A percentile compares a stretch with the other conserved stretches of the same genome.
These are phyloP conservation scores for Pachysandra terminalis DNA, from an alignment of 164 flowering plant genomes.

Conservation along the genomic window DNA sequence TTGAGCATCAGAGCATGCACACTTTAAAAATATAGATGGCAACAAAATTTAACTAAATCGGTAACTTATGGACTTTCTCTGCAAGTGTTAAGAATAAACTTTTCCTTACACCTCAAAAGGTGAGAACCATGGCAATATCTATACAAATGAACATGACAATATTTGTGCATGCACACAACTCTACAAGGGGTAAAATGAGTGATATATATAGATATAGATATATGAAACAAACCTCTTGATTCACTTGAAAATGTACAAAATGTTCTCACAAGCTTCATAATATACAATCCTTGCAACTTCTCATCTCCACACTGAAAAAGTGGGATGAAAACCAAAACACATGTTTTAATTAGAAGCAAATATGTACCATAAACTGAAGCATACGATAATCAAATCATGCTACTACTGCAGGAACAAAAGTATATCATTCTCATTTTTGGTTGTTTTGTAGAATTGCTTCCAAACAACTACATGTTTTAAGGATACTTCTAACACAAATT, in stretches of 20 bases:
- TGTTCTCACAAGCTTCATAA: conserved; percentile 93
- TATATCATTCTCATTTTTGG: neutral
- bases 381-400: neutral
- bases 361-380: neutral
- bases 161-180: too few relatives aligned
- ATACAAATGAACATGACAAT: too few relatives aligned
- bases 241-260: conserved; percentile 74
- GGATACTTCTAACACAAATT: neutral
- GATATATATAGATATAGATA: too few relatives aligned
- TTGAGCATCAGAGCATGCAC: neutral
- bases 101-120: too few relatives aligned
- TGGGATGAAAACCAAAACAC: too few relatives aligned
- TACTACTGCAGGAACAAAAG: neutral
- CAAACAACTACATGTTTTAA: neutral
- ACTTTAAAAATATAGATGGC: too few relatives aligned
- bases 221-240: conserved; percentile 35
- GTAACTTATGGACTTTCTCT: neutral
- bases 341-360: too few relatives aligned
- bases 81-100: neutral
- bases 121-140: too few relatives aligned
- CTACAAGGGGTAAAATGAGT: too few relatives aligned
- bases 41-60: too few relatives aligned
- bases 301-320: conserved; percentile 76
- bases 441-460: neutral
- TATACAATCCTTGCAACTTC: conserved; percentile 76